Evolutionary conservation across 1,284 basidiomycete species (phyloP), one percentile per base, ranked within the genome.

Genomic region (Pyrrhoderma noxium): DNA sequence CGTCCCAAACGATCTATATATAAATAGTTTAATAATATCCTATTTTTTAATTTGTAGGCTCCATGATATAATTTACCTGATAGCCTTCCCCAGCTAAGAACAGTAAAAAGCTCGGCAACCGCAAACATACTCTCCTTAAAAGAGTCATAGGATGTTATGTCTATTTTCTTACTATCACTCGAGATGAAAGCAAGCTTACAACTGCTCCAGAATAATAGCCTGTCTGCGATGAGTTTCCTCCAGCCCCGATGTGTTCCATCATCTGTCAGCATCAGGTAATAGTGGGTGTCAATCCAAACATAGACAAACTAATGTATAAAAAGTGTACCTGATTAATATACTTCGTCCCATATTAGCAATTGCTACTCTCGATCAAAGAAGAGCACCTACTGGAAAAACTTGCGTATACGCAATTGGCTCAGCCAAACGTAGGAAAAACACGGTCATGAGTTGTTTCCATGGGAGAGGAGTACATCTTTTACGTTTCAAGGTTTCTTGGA

Each of bases 141-240:
- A n/a, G n/a, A 52, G n/a, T 25, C 45, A 22, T 7, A 37, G 38
- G n/a, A n/a, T n/a, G n/a, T n/a, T n/a, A n/a, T n/a, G n/a, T n/a
- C n/a, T 16, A 18, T 16, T 39, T 13, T 22, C 31, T 25, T n/a
- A 25, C 48, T 42, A 16, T 22, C 35, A 31, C 22, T 31, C 11
- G 38, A 35, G 22, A 11, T 42, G 21, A 36, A 31, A 31, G 23
- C n/a, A 18, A 14, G 47, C 56, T 40, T 27, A 61, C 60, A 22
- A 62, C 55, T 8, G 62, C 45, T 8, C 62, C 62, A 36, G 58
- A 59, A 52, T 64, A 64, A 43, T 57, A 62, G 5, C 62, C 62
- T 25, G 62, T 56, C 45, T 61, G 35, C 9, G 49, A 52, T n/a
- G 56, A 58, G 25, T 56, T 47, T 14, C 56, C 54, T 7, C 58